phyloP scores from a whole-genome alignment of 1,284 basidiomycete genomes.

The Boletus hoseneyae region DNA sequence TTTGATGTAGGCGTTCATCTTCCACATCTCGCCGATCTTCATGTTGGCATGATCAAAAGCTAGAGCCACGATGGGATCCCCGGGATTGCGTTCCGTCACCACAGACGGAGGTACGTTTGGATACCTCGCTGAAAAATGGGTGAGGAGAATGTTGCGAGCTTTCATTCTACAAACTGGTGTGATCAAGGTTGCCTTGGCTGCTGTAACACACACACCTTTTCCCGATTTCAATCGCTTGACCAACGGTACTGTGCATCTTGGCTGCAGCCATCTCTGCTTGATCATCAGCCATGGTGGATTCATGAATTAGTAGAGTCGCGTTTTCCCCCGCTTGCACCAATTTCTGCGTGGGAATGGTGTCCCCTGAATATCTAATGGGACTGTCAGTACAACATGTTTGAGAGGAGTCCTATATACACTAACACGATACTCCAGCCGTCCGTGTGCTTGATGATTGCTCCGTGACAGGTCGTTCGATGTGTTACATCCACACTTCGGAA shows the following conservation, averaged over 20 bases:
- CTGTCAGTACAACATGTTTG: conserved; percentile 6
- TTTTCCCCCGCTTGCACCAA: conserved; percentile 65
- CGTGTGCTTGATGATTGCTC: conserved; percentile 60
- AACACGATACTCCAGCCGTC: conserved; percentile 84
- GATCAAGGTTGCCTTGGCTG: background rate
- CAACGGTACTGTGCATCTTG: conserved; percentile 89
- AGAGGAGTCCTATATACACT: conserved; percentile 29
- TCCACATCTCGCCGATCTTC: conserved; percentile 77
- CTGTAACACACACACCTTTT: conserved; percentile 44
- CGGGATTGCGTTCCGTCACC: conserved; percentile 19
- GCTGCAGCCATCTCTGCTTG: conserved; percentile 65
- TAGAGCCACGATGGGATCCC: conserved; percentile 55
- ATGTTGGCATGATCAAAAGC: conserved; percentile 82
- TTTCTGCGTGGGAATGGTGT: conserved; percentile 76
- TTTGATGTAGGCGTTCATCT: conserved; percentile 68
- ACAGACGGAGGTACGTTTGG: conserved; percentile 68
- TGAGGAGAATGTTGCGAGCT: conserved; percentile 80
- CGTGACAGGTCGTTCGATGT: conserved; percentile 75
- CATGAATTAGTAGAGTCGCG: conserved; percentile 88
- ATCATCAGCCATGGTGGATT: conserved; percentile 86
- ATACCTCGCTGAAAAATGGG: conserved; percentile 94
- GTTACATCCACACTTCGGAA: conserved; percentile 67
- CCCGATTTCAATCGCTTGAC: conserved; percentile 82
- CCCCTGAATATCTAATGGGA: conserved; percentile 69
- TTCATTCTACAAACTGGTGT: conserved; percentile 58